phyloP scores from a whole-genome alignment of 179 eudicot genomes.

The Silene vulgaris region DNA sequence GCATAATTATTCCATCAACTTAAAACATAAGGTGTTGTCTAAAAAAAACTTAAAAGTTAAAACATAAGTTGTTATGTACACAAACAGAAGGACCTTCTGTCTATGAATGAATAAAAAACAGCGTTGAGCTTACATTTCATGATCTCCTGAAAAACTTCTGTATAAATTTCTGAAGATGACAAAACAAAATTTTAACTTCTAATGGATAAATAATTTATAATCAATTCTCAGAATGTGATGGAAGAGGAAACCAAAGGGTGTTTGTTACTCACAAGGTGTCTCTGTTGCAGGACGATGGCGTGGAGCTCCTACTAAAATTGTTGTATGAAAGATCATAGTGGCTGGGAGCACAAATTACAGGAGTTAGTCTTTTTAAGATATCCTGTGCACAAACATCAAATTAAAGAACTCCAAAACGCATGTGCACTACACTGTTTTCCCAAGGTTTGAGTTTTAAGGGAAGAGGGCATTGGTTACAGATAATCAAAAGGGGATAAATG shows the following conservation, averaged over 20 bases:
- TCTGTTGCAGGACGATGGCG: conserved; percentile 26
- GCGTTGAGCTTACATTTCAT: conserved; percentile 27
- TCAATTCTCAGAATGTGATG: conserved; percentile 6
- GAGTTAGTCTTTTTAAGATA: conserved; percentile 5
- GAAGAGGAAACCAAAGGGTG: background rate
- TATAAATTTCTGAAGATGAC: conserved; percentile 32
- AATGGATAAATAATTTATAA: background rate
- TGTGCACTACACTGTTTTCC: too few species aligned
- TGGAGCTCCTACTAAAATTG: conserved; percentile 28
- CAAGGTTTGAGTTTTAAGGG: too few species aligned
- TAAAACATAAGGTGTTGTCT: background rate
- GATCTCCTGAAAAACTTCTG: conserved; percentile 31
- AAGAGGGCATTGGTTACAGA: too few species aligned
- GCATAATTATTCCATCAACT: conserved; percentile 15
- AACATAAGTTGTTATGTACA: background rate
- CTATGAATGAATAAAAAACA: background rate
- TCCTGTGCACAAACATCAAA: background rate
- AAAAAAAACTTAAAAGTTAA: too few species aligned
- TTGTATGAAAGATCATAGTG: conserved; percentile 45
- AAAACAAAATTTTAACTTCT: conserved; percentile 11
- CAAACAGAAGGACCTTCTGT: background rate
- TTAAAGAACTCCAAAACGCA: background rate
- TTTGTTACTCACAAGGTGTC: conserved; percentile 30
- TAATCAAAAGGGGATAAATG: too few species aligned
- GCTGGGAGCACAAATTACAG: conserved; percentile 27